Base-by-base conservation (phyloP, 257 asterid species). In the Fraxinus pennsylvanica region DNA sequence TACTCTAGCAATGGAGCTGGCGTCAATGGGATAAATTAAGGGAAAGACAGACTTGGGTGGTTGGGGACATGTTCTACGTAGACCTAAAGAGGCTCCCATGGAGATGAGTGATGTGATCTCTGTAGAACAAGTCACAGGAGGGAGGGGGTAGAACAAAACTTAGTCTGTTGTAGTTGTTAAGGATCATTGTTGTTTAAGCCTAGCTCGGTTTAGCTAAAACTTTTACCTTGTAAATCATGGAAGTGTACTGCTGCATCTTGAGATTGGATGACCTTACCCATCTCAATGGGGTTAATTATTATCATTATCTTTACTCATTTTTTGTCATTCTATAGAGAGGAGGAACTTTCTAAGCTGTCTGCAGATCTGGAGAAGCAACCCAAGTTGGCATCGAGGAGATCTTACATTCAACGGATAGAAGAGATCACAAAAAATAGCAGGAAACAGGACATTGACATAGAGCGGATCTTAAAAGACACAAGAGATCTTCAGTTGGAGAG, bases 401-500 rank as follows among this genome's bases (percentile, higher is more conserved):
- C 94, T 57, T 86, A 89, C 82, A 83, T 91, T 70, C 88, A 89
- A 76, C 90, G 93, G 76, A 85, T 91, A 70, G 88, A 81, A 76
- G 97, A 91, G 88, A 90, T 91, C 84, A 90, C 97, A n/a, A 91
- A 90, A 85, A 93, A 92, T 82, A 90, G 96, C 86, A 65, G 90
- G 80, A 93, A 93, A 79, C 98, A 86, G 86, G 98, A 93, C 63
- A 83, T 66, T 71, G 97, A 92, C 86, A 82, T 90, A 63, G 89
- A 90, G 45, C 85, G 77, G 61, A 94, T 94, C 85, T 85, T 94
- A 65, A 88, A 88, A 81, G 95, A 90, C 52, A 94, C 96, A 1
- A 84, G 98, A 85, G 98, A 89, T 82, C 95, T 92, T 81, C 97
- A 92, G 87, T 79, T 93, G 77, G 98, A 92, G 86, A 92, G 91